These are phyloP conservation scores for Chlamydomonas reinhardtii DNA, from an alignment of 163 green algal species.

Conservation along the genomic window DNA sequence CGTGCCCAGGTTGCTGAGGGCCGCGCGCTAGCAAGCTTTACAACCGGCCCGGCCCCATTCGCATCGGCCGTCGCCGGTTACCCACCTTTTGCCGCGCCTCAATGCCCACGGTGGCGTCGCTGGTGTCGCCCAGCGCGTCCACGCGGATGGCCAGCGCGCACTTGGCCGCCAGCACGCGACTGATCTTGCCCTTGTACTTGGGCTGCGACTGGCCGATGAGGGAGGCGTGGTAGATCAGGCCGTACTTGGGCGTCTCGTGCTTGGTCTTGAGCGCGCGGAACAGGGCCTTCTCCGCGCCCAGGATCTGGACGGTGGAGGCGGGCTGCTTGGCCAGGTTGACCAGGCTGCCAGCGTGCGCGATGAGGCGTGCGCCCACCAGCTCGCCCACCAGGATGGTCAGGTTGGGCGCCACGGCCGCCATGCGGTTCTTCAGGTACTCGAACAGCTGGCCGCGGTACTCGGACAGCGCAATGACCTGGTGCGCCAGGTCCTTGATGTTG, in stretches of 20 bases:
- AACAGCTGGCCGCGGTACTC: slow-evolving; percentile 98
- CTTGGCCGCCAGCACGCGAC: slow-evolving; percentile 96
- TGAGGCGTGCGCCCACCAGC: slow-evolving; percentile 97
- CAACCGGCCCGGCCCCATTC: too few species aligned
- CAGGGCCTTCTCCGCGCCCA: slow-evolving; percentile 97
- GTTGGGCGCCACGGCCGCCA: slow-evolving; percentile 97
- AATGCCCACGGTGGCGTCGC: slow-evolving; percentile 89
- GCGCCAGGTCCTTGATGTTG: slow-evolving; percentile 92
- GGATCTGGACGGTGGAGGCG: slow-evolving; percentile 97
- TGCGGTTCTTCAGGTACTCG: slow-evolving; percentile 95
- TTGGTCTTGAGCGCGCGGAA: slow-evolving; percentile 98
- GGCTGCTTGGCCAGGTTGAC: slow-evolving; percentile 98
- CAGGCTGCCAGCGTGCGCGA: slow-evolving; percentile 93
- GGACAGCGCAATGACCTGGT: slow-evolving; percentile 95
- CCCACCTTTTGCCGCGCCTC: slow-evolving; percentile 91
- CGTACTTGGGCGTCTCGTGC: slow-evolving; percentile 99
- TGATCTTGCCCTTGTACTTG: slow-evolving; percentile 99
- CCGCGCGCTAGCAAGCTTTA: too few species aligned
- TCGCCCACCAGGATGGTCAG: slow-evolving; percentile 98
- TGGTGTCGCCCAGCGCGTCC: slow-evolving; percentile 93
- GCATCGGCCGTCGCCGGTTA: background rate
- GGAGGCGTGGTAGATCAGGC: slow-evolving; percentile 99
- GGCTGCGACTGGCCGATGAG: slow-evolving; percentile 93
- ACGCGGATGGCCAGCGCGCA: slow-evolving; percentile 93
- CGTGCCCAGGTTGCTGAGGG: too few species aligned